Evolutionary conservation across 192 early-diverging fungal genomes (phyloP), one percentile per base, ranked within the genome.

Genomic region (Gonapodya prolifera): DNA sequence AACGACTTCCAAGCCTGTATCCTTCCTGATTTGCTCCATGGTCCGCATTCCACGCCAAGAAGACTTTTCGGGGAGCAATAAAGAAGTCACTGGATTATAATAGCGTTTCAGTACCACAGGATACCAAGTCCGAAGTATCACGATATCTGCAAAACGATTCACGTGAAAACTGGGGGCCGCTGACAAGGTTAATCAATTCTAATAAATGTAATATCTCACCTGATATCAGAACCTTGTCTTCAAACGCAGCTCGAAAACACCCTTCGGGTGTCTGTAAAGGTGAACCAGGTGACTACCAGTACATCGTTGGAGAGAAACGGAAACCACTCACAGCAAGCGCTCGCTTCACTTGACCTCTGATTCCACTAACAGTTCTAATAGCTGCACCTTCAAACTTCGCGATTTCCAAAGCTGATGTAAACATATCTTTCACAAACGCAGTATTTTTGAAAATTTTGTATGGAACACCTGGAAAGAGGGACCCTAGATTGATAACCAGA

Each of bases 311-410:
- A 32, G 35, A 8, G 34, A 8, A 45, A 70, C 34, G 74, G 45
- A 70, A 33, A 30, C 1, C 34, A 83, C 80, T 77, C 84, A 89
- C 88, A 33, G 87, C 78, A 2, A 95, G 78, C 1, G 88, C 86
- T 86, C 98, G 98, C 84, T 98, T 98, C 76, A 99, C 92, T 82
- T 98, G 98, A 70, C 98, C 98, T 76, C 98, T 90, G 81, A 99
- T 95, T 33, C 98, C 98, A 80, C 90, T 92, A 35, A 99, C 98
- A 0, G 98, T 99, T 45, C 95, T 89, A 79, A 99, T 94, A 45
- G 86, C 88, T 0, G 97, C 98, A 34, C 98, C 98, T 83, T 98
- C 95, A 80, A 99, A 98, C 83, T 98, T 98, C 81, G 95, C 97
- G 30, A 99, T 96, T 78, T 99, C 98, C 28, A 99, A 86, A 45